Evolutionary conservation across 2,329 filamentous ascomycete species (phyloP).

Genomic region (Bipolaris oryzae): DNA sequence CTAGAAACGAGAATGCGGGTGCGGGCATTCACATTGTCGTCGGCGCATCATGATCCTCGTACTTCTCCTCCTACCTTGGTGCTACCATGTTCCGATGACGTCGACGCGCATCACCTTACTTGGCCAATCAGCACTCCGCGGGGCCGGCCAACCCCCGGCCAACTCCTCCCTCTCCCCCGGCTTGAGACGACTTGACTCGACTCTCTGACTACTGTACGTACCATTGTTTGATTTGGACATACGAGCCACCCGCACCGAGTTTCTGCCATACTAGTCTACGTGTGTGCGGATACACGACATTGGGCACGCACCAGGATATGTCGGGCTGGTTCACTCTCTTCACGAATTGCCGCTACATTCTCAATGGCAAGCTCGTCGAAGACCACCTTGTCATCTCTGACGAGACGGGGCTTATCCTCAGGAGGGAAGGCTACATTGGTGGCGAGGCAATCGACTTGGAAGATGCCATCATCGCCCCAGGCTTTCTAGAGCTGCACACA

Average conservation of each 20-base stretch:
- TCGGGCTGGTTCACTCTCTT: slow-evolving; percentile 55
- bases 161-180: slow-evolving; percentile 9
- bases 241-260: slow-evolving; percentile 9
- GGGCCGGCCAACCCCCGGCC: slow-evolving; percentile 2
- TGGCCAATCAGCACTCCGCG: slow-evolving; percentile 19
- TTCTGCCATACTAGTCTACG: slow-evolving; percentile 3
- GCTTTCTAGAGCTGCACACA: slow-evolving; percentile 62
- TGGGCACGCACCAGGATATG: slow-evolving; percentile 31
- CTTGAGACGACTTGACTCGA: slow-evolving; percentile 13
- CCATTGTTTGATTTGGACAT: slow-evolving; percentile 2
- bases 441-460: slow-evolving; percentile 56
- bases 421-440: slow-evolving; percentile 52
- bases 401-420: slow-evolving; percentile 52
- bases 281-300: neutral
- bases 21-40: no score
- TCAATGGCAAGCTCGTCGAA: slow-evolving; percentile 52
- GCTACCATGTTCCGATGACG: slow-evolving; percentile 24
- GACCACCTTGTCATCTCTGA: slow-evolving; percentile 55
- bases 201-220: neutral
- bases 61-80: slow-evolving; percentile 1
- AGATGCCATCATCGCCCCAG: slow-evolving; percentile 59
- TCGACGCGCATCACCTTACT: slow-evolving; percentile 7
- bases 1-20: neutral
- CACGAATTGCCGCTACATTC: slow-evolving; percentile 54
- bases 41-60: slow-evolving; percentile 7